A percentile compares a stretch with the other conserved stretches of the same genome.
phyloP scores from a whole-genome alignment of 192 early-diverging fungal genomes.

The Entomortierella parvispora region DNA sequence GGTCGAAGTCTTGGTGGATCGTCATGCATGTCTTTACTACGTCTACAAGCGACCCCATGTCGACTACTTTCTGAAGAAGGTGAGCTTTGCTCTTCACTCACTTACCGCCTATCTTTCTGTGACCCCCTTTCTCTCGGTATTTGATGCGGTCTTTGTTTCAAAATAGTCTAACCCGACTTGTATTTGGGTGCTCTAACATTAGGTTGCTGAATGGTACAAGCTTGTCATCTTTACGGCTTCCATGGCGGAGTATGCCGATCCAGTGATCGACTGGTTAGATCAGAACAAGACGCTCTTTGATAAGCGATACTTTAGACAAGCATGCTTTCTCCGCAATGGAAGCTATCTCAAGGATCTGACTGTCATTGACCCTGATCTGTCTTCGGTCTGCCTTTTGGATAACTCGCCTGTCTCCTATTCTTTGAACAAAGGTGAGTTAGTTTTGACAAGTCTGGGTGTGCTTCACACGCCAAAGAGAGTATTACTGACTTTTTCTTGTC shows the following conservation, averaged over 20 bases:
- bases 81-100: conserved; percentile 41
- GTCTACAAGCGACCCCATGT: conserved; percentile 92
- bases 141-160: too few species aligned
- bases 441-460: not conserved
- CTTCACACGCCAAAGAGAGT: not conserved
- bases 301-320: conserved; percentile 84
- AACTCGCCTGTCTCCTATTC: conserved; percentile 84
- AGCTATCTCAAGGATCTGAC: conserved; percentile 82
- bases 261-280: conserved; percentile 92
- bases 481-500: not conserved
- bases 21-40: conserved; percentile 86
- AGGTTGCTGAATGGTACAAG: conserved; percentile 91
- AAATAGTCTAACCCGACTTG: too few species aligned
- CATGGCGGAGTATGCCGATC: conserved; percentile 94
- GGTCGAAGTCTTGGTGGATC: conserved; percentile 87
- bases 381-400: conserved; percentile 84
- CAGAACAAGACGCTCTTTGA: conserved; percentile 72
- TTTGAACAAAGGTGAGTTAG: conserved; percentile 71
- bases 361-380: conserved; percentile 79
- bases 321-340: conserved; percentile 75
- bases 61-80: conserved; percentile 87
- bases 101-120: too few species aligned
- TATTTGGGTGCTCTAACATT: too few species aligned
- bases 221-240: conserved; percentile 92
- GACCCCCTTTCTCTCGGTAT: too few species aligned